phyloP scores from a whole-genome alignment of 129 eudicot species.

The Saposhnikovia divaricata region DNA sequence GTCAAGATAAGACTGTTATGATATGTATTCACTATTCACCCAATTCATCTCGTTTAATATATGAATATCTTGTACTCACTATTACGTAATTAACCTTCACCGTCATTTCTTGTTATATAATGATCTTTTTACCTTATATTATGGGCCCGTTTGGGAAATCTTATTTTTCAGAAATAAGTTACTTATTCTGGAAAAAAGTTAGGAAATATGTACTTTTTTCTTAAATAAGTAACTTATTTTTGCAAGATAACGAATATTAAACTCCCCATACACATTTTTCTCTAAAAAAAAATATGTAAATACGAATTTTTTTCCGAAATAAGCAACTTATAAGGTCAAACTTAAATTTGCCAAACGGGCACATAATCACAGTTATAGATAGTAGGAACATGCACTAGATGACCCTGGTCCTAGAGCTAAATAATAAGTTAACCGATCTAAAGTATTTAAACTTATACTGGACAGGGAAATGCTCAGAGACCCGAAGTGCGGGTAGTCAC shows the following conservation, averaged over 20 bases:
- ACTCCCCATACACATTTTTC: too few species aligned
- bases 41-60: neutral
- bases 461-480: conserved; percentile 97
- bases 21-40: too few species aligned
- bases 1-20: neutral
- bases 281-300: too few species aligned
- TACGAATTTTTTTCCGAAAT: too few species aligned
- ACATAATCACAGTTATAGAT: neutral
- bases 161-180: too few species aligned
- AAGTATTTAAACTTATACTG: conserved; percentile 11
- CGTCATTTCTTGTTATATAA: neutral
- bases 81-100: neutral
- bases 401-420: neutral
- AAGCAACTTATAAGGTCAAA: too few species aligned
- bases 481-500: conserved; percentile 97
- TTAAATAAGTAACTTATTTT: too few species aligned
- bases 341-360: too few species aligned
- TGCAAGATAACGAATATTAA: too few species aligned
- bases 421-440: neutral
- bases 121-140: neutral
- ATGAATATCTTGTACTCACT: neutral
- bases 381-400: neutral
- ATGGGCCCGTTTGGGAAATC: too few species aligned
- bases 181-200: too few species aligned
- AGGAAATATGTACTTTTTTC: too few species aligned